These are phyloP conservation scores for Boletus rubescentipes DNA, from an alignment of 768 basidiomycete species.

Conservation along the genomic window DNA sequence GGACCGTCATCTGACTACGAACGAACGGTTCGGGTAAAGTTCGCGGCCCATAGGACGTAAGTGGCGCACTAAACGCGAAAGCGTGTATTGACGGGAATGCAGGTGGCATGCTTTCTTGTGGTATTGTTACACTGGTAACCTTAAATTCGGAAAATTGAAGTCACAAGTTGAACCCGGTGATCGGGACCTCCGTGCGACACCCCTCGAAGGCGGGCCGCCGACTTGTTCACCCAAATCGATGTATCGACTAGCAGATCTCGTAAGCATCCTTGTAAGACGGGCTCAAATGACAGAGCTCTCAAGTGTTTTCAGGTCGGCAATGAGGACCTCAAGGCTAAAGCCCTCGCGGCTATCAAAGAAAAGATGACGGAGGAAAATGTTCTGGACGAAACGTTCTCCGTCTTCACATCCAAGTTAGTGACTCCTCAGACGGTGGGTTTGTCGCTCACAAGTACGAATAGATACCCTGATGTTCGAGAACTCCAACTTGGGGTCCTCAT, in stretches of 20 bases:
- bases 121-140: constrained; percentile 25
- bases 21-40: constrained; percentile 4
- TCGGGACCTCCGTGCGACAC: not conserved
- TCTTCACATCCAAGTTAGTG: constrained; percentile 25
- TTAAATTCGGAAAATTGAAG: constrained; percentile 17
- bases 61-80: not conserved
- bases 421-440: not conserved
- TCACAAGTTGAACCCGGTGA: constrained; percentile 11
- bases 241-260: constrained; percentile 36
- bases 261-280: constrained; percentile 1
- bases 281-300: not conserved
- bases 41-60: constrained; percentile 20
- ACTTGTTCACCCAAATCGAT: constrained; percentile 39
- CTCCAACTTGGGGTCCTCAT: constrained; percentile 19
- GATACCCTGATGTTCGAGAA: constrained; percentile 18
- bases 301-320: constrained; percentile 11
- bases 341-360: constrained; percentile 19
- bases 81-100: not conserved
- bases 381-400: constrained; percentile 27
- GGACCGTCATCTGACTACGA: not conserved
- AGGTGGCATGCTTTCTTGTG: constrained; percentile 29
- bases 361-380: constrained; percentile 20
- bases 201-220: constrained; percentile 2
- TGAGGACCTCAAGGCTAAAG: constrained; percentile 13
- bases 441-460: constrained; percentile 2